Base-by-base conservation (phyloP, 2,329 filamentous ascomycete species). In the Aspergillus brasiliensis region DNA sequence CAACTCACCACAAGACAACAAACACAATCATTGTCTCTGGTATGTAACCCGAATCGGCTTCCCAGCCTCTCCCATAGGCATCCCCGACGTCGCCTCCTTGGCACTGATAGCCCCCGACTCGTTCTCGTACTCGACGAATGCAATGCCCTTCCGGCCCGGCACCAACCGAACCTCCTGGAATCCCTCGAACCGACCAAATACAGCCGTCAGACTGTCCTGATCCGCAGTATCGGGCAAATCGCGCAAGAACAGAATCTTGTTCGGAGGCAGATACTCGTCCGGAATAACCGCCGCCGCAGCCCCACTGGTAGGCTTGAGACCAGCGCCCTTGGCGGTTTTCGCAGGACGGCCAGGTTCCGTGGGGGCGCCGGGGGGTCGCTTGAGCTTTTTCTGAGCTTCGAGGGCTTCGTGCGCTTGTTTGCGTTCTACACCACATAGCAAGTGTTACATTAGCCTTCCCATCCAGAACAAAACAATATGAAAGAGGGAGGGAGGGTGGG, bases 251-350 rank as follows among this genome's bases (percentile, higher is more conserved):
- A 99, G 85, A 67, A 92, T 96, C 81, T 97, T 97, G 85, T 98
- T 98, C 37, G 95, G 94, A 3, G 94, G 94, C 3, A 98, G 86
- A 77, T 97, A 98, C 79, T 99, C 95, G 84, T 98, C 95, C n/a
- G 93, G 92, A 17, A 98, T 88, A 57, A 92, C 89, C 10, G 90
- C 84, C 3, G 88, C 83, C 1, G 87, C 83, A 13, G 86, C 82
- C 5, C 87, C 84, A 59, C 86, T 87, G 1, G 89, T 90, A 5
- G 91, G 86, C 75, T 96, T 96, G 80, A 94, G 86, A 34, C 91
- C 91, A 23, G 85, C 81, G 44, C 87, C 87, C 69, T 88, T 85
- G n/a, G 85, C 83, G 15, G 88, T 83, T 81, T 94, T 94, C 57
- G 85, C 80, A 0, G 89, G 86, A 51, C 89, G 86, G n/a, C 79